phyloP scores from a whole-genome alignment of 495 filamentous ascomycete species.

The Friedmanniomyces simplex region DNA sequence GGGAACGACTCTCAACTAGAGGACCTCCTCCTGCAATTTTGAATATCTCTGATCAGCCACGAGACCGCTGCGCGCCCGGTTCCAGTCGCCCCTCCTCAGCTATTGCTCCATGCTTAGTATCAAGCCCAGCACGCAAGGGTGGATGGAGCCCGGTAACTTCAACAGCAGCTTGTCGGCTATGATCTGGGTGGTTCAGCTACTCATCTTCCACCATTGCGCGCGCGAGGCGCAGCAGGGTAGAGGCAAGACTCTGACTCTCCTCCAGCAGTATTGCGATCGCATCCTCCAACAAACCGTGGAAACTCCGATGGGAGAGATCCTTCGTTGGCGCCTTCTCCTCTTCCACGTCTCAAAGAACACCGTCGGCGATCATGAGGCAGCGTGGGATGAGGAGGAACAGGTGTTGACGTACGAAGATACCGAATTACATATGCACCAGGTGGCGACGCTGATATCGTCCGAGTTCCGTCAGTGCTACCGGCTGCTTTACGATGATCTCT shows the following conservation, averaged over 20 bases:
- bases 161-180: conserved; percentile 4
- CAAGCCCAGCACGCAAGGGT: not conserved
- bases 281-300: conserved; percentile 1
- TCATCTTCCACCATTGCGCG: conserved; percentile 8
- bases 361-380: not conserved
- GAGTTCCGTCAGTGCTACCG: not conserved
- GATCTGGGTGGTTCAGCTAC: conserved; percentile 5
- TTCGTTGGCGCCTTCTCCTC: conserved; percentile 4
- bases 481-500: not conserved
- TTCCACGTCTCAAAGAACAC: not conserved
- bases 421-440: not conserved
- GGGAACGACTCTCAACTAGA: too few relatives aligned
- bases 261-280: not conserved
- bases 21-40: not conserved
- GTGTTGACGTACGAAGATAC: not conserved
- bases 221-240: not conserved
- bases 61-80: conserved; percentile 1
- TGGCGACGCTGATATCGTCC: not conserved
- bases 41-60: conserved; percentile 2
- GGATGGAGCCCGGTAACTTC: conserved; percentile 10
- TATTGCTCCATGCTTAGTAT: conserved; percentile 9
- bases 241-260: not conserved
- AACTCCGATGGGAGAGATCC: conserved; percentile 2
- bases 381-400: conserved; percentile 1
- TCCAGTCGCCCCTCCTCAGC: conserved; percentile 2